These are phyloP conservation scores for Ichthyophthirius multifiliis DNA, from an alignment of 169 alveolate species.

Conservation along the genomic window DNA sequence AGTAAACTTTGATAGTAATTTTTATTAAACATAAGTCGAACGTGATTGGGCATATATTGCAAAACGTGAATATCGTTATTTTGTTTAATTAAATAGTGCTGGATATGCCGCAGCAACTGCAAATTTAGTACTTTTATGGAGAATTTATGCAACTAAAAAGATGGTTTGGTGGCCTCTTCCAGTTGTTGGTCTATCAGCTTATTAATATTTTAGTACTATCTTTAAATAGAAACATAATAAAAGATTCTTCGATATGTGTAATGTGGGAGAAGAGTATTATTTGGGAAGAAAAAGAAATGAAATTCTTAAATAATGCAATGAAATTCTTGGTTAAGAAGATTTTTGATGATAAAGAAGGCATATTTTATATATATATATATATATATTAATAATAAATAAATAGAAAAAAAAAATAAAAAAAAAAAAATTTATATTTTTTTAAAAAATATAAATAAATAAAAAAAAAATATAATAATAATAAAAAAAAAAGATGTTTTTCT, in stretches of 20 bases:
- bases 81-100: constrained; percentile 48
- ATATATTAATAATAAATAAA: no score
- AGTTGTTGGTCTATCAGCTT: constrained; percentile 40
- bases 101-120: constrained; percentile 52
- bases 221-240: constrained; percentile 49
- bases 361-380: no score
- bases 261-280: constrained; percentile 64
- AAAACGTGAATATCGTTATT: constrained; percentile 66
- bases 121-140: constrained; percentile 29
- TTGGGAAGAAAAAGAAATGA: constrained; percentile 60
- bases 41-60: constrained; percentile 71
- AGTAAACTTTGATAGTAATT: constrained; percentile 36
- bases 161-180: constrained; percentile 60
- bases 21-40: constrained; percentile 54
- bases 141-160: constrained; percentile 60
- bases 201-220: constrained; percentile 39
- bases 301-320: constrained; percentile 54
- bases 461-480: not conserved
- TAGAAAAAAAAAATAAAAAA: no score
- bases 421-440: no score
- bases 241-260: constrained; percentile 66
- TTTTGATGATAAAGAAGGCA: no score
- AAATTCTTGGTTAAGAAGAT: constrained; percentile 61
- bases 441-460: not conserved
- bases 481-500: not conserved